Evolutionary conservation across 257 asterid species (phyloP), one percentile per base, ranked within the genome.

Genomic region (Solanum ossicruentum): DNA sequence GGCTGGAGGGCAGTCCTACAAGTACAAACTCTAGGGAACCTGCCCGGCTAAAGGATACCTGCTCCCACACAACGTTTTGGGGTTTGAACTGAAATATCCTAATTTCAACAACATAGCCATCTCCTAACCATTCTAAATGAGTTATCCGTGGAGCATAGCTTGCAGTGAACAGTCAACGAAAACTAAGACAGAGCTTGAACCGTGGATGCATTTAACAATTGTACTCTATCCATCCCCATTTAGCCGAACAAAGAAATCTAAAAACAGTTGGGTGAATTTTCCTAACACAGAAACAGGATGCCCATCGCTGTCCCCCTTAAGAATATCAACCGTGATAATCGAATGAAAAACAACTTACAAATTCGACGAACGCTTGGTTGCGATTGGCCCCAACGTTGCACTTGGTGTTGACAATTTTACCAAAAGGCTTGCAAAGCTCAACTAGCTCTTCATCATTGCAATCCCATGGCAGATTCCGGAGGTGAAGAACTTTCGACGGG

Each of bases 301-400:
- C 10, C 51, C 15, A 36, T 69, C 15, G 77, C 9, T 69, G 9
- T 39, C 5, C 8, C 51, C 23, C 26, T 70, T 23, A 15, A 16
- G 10, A 78, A 65, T 52, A 54, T 28, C 49, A 52, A 52, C 17
- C 49, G 32, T 51, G 21, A 49, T 75, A 75, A 75, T 49, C n/a
- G 17, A 41, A n/a, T n/a, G 43, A 83, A 49, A 36, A 36, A 8
- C 5, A 28, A 82, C 96, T 32, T 92, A 95, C 98, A 84, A 92
- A 93, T 92, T 93, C 98, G 49, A 95, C 95, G 49, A 95, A 95
- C 51, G 98, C 97, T 90, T 95, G 98, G 86, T 95, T 95, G 39
- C 92, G 94, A 86, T 95, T 92, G 78, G 97, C 93, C 78, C 98
- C 98, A 41, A 93, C 98, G 89, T 90, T 92, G 92, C 91, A 88